Conservation (phyloP, 352 stramenopile genomes). For the Phytophthora uliginosa region DNA sequence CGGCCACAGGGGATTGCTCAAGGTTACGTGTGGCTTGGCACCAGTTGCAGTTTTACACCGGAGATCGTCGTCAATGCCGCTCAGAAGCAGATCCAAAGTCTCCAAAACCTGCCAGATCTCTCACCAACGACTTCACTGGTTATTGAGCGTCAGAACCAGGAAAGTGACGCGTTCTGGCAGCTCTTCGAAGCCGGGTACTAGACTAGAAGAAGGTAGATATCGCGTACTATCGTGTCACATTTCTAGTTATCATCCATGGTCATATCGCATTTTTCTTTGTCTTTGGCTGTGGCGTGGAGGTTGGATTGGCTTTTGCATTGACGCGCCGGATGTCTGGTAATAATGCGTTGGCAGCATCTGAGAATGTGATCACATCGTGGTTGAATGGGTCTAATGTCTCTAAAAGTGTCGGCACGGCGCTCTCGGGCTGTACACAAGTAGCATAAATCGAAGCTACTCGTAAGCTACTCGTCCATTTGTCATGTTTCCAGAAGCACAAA, state of each 20-base stretch:
- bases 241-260: constrained; percentile 13
- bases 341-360: constrained; percentile 55
- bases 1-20: neutral
- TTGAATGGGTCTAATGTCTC: constrained; percentile 69
- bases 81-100: constrained; percentile 15
- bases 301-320: constrained; percentile 15
- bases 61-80: constrained; percentile 31
- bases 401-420: constrained; percentile 51
- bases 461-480: neutral
- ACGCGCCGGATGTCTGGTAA: constrained; percentile 43
- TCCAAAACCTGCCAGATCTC: constrained; percentile 3
- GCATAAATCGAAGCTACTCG: no score
- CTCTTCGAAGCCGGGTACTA: constrained; percentile 74
- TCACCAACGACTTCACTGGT: constrained; percentile 1
- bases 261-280: constrained; percentile 16
- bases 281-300: constrained; percentile 26
- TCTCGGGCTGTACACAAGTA: constrained; percentile 35
- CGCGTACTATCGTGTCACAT: constrained; percentile 7
- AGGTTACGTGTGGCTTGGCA: constrained; percentile 60
- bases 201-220: constrained; percentile 1
- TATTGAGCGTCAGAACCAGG: constrained; percentile 41
- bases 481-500: neutral
- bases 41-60: constrained; percentile 5
- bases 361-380: constrained; percentile 85
- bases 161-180: constrained; percentile 73